These are phyloP conservation scores for Mycena galopus DNA, from an alignment of 768 basidiomycete species.

Conservation along the genomic window DNA sequence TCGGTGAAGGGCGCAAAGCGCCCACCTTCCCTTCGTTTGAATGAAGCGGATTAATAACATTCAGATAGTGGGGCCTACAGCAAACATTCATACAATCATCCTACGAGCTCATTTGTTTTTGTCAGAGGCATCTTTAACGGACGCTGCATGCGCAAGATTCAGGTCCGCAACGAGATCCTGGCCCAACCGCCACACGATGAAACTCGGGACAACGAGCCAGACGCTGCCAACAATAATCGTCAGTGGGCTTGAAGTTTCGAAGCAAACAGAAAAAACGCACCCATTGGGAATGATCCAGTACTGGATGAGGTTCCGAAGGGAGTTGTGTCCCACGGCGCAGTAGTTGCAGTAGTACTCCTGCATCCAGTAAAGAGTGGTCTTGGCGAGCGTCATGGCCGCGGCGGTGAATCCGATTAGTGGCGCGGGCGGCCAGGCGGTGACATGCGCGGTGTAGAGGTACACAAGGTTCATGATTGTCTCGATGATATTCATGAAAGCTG, in stretches of 20 bases:
- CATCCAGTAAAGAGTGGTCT: constrained; percentile 86
- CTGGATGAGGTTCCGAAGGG: constrained; percentile 60
- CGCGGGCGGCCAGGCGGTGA: constrained; percentile 71
- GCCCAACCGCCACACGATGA: constrained; percentile 72
- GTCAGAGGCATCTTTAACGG: constrained; percentile 37
- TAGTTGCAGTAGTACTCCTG: constrained; percentile 85
- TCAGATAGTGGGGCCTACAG: no score
- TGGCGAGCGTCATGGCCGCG: constrained; percentile 84
- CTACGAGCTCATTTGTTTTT: constrained; percentile 8
- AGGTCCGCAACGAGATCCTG: constrained; percentile 69
- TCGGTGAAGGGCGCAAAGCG: no score
- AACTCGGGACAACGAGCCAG: constrained; percentile 81
- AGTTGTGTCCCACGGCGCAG: constrained; percentile 84
- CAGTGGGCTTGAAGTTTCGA: not conserved
- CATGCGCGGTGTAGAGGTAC: constrained; percentile 84
- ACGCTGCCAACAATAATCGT: constrained; percentile 54
- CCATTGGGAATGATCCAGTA: constrained; percentile 87
- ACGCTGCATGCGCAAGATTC: constrained; percentile 39
- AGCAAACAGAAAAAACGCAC: constrained; percentile 54
- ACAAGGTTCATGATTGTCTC: constrained; percentile 81
- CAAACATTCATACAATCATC: no score
- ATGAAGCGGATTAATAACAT: no score
- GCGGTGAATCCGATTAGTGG: constrained; percentile 81
- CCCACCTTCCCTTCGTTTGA: no score
- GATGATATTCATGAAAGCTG: constrained; percentile 84